Conservation (phyloP, 176 grass and related monocot genomes). For the Avena atlantica region DNA sequence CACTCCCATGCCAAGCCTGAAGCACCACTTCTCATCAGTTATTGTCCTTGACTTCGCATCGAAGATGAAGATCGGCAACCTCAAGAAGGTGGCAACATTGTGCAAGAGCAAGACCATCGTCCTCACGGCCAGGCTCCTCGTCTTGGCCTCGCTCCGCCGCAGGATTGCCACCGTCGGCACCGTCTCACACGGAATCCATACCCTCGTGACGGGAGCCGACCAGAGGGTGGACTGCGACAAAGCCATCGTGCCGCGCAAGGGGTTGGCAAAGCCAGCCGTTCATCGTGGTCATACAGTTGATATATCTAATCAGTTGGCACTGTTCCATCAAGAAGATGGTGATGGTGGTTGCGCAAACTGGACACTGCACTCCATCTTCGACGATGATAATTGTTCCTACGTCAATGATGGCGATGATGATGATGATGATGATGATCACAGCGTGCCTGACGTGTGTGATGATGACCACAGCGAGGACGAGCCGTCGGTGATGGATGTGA, state of each 20-base stretch:
- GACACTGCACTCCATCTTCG: slow-evolving; percentile 27
- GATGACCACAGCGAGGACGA: slow-evolving; percentile 9
- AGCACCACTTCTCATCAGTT: not conserved
- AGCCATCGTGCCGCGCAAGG: not conserved
- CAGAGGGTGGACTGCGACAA: not conserved
- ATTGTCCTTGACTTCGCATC: slow-evolving; percentile 1
- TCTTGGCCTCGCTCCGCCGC: slow-evolving; percentile 1
- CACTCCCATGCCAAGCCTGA: slow-evolving; percentile 40
- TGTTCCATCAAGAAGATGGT: not conserved
- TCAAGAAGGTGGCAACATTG: not conserved
- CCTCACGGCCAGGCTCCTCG: not conserved
- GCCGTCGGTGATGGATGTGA: slow-evolving; percentile 74
- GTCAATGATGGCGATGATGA: not conserved
- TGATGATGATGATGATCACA: not conserved
- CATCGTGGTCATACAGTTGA: not conserved
- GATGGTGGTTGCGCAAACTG: not conserved
- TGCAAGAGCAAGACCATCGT: slow-evolving; percentile 19
- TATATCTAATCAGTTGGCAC: not conserved
- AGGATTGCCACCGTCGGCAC: not conserved
- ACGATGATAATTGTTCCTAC: not conserved
- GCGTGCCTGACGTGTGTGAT: not conserved
- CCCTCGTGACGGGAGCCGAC: not conserved
- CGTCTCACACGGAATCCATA: not conserved
- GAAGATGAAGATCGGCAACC: slow-evolving; percentile 13
- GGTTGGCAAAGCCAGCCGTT: not conserved